Evolutionary conservation across 805 yeast species (phyloP).

Genomic region (Wickerhamiella dianesei): DNA sequence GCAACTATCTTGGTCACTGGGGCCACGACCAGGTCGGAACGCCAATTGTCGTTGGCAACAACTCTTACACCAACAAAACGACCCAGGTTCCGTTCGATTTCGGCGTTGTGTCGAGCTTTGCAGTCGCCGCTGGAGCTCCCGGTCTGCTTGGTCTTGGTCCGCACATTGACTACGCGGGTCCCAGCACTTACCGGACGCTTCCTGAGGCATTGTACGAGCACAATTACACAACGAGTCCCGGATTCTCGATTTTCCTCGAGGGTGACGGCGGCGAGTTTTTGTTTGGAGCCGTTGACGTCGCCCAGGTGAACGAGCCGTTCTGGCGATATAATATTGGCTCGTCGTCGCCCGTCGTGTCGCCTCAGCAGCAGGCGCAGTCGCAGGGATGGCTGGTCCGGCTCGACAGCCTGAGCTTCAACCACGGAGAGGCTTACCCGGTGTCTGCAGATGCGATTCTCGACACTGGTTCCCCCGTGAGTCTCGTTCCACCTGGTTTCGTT

Average conservation of each 20-base stretch:
- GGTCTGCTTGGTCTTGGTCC: slow-evolving; percentile 21
- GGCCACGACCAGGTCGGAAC: slow-evolving; percentile 20
- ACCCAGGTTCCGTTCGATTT: slow-evolving; percentile 18
- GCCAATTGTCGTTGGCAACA: slow-evolving; percentile 12
- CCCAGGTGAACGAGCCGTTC: slow-evolving; percentile 19
- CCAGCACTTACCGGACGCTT: slow-evolving; percentile 14
- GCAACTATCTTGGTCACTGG: slow-evolving; percentile 24
- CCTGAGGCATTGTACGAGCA: slow-evolving; percentile 18
- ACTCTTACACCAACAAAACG: slow-evolving; percentile 3
- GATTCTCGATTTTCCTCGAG: slow-evolving; percentile 17
- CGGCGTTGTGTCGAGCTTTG: slow-evolving; percentile 21
- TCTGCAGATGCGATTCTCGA: slow-evolving; percentile 19
- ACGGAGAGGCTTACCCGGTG: slow-evolving; percentile 14
- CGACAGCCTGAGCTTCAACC: slow-evolving; percentile 14
- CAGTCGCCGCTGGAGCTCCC: slow-evolving; percentile 18
- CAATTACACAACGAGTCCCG: slow-evolving; percentile 17
- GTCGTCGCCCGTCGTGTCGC: neutral
- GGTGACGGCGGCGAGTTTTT: slow-evolving; percentile 20
- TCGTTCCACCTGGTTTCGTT: slow-evolving; percentile 23
- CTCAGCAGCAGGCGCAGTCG: slow-evolving; percentile 3
- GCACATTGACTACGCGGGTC: slow-evolving; percentile 18
- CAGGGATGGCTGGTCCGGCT: slow-evolving; percentile 14
- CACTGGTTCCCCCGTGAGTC: slow-evolving; percentile 24
- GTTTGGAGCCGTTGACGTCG: slow-evolving; percentile 23
- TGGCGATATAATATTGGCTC: slow-evolving; percentile 15